Evolutionary conservation across 306 rosid genomes (phyloP), one percentile per base, ranked within the genome.

Genomic region (Parietaria judaica): DNA sequence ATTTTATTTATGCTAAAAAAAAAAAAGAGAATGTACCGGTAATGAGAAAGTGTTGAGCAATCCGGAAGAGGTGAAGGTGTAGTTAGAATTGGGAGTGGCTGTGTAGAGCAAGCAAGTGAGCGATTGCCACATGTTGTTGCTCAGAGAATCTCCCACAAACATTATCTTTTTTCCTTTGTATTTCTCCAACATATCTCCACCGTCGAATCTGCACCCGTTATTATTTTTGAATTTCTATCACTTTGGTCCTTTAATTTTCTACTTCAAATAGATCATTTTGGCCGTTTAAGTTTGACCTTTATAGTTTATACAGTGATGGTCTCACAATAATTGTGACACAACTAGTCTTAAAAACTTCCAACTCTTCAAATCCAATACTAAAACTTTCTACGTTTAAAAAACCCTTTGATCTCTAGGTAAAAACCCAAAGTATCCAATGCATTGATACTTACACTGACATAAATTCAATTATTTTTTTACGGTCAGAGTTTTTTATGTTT

Each of bases 121-220:
- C 67, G 96, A 88, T 15, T 85, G 94, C 94, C 94, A 88, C 84
- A 81, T 81, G 65, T 88, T 88, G 54, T 80, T 74, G 55, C 94
- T 85, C 31, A 85, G 66, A n/a, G 90, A 88, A 44, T 88, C 96
- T n/a, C 96, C 96, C 35, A 88, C 86, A 43, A 88, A 72, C 83
- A 81, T 65, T 14, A 88, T 81, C 52, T 76, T 85, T 66, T 83
- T 85, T 36, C 86, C 88, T 70, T 73, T 77, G 59, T 73, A 43
- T 67, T 74, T 85, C 74, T 83, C 76, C 73, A 88, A 70, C 62
- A 88, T 77, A 56, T 75, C 81, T 64, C 12, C 3, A 14, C 95
- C 94, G 35, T 85, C 67, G 59, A 85, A 83, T 70, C 95, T 88
- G 73, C 50, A 37, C 50, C n/a, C n/a, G n/a, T n/a, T n/a, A n/a